These are phyloP conservation scores for Exophiala sp. DNA, from an alignment of 2,329 filamentous ascomycete species.

Conservation along the genomic window DNA sequence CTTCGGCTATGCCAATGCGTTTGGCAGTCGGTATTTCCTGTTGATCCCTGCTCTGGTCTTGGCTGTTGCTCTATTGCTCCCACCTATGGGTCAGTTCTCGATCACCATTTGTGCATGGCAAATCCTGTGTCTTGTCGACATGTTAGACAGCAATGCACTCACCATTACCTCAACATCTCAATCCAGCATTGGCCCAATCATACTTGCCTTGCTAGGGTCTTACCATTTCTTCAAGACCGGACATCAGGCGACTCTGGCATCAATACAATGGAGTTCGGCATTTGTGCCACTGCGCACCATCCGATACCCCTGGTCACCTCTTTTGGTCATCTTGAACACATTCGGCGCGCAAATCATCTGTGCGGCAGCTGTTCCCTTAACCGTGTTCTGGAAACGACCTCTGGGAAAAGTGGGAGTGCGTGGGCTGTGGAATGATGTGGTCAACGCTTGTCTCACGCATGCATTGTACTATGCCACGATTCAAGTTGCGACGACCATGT, in stretches of 20 bases:
- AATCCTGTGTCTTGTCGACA: constrained; percentile 70
- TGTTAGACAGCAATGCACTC: constrained; percentile 59
- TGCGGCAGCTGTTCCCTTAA: constrained; percentile 71
- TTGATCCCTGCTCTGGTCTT: constrained; percentile 78
- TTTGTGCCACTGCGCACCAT: constrained; percentile 74
- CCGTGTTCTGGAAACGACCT: constrained; percentile 84
- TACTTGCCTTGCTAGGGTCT: constrained; percentile 82
- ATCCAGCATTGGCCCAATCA: constrained; percentile 66
- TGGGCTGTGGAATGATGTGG: constrained; percentile 54
- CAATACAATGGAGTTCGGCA: constrained; percentile 92
- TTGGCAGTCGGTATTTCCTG: constrained; percentile 85
- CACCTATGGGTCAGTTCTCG: constrained; percentile 88
- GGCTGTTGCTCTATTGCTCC: constrained; percentile 74
- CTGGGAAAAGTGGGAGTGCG: constrained; percentile 61
- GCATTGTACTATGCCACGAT: constrained; percentile 79
- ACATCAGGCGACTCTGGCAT: constrained; percentile 81
- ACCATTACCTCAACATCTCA: constrained; percentile 48
- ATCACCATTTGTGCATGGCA: constrained; percentile 83
- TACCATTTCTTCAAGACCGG: constrained; percentile 98
- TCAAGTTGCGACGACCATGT: constrained; percentile 80
- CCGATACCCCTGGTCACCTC: constrained; percentile 82
- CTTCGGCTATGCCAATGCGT: constrained; percentile 87
- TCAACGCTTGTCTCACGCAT: constrained; percentile 69
- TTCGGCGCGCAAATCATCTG: constrained; percentile 87
- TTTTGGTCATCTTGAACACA: constrained; percentile 79